Percentiles rank a stretch among this genome's conserved stretches.
Evolutionary conservation across 306 rosid genomes (phyloP).

Genomic region (Glycyrrhiza uralensis): DNA sequence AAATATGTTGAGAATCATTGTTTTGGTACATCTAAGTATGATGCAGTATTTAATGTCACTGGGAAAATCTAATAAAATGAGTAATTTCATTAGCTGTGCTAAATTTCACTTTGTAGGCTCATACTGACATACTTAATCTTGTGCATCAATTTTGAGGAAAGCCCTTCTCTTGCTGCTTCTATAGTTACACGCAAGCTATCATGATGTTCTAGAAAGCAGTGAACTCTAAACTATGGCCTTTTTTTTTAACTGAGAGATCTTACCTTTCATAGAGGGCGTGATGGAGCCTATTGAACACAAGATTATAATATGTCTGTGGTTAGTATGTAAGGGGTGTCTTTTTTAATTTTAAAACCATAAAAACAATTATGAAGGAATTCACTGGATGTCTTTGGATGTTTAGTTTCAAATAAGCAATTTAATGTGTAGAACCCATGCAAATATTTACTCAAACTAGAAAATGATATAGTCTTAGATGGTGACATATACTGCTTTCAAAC

Average conservation of each 20-base stretch:
- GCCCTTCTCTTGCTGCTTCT: constrained; percentile 19
- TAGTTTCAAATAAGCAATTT: constrained; percentile 4
- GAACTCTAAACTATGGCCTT: background rate
- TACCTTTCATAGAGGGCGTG: background rate
- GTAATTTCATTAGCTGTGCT: background rate
- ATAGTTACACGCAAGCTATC: background rate
- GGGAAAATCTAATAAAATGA: constrained; percentile 11
- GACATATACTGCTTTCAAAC: background rate
- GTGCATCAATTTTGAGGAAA: constrained; percentile 18
- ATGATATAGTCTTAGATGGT: background rate
- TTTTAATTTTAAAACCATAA: background rate
- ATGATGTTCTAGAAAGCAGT: background rate
- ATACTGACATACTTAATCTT: background rate
- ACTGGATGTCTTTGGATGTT: constrained; percentile 10
- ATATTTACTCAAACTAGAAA: background rate
- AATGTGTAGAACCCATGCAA: constrained; percentile 10
- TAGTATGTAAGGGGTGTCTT: background rate
- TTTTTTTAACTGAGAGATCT: background rate
- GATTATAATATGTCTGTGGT: background rate
- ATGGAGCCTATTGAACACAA: background rate
- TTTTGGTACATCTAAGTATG: background rate
- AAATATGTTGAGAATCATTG: constrained; percentile 1
- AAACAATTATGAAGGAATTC: background rate
- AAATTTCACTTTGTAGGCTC: background rate
- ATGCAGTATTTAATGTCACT: background rate